Conservation (phyloP, 2,329 filamentous ascomycete genomes). For the Didymellaceae sp. region DNA sequence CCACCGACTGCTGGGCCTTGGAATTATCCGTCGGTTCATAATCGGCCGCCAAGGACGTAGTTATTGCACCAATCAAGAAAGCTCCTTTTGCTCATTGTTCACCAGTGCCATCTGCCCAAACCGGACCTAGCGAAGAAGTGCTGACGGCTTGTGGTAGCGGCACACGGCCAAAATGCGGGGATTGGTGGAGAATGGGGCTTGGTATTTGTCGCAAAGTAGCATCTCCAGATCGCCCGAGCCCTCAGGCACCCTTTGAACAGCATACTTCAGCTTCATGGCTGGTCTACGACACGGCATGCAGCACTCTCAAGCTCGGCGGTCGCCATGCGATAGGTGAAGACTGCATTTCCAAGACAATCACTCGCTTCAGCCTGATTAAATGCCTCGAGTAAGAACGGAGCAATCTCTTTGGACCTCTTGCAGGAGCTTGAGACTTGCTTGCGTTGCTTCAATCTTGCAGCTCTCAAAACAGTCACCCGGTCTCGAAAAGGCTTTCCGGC, state of each 20-base stretch:
- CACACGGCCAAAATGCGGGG: conserved; percentile 20
- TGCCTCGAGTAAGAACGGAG: conserved; percentile 5
- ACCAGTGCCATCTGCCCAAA: conserved; percentile 28
- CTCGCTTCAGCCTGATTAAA: conserved; percentile 6
- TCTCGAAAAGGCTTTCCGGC: neutral
- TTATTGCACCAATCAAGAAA: conserved; percentile 42
- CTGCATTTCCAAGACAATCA: conserved; percentile 13
- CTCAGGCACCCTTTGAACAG: conserved; percentile 17
- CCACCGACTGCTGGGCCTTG: conserved; percentile 32
- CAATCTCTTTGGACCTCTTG: conserved; percentile 6
- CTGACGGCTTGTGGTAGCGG: conserved; percentile 29
- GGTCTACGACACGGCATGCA: conserved; percentile 9
- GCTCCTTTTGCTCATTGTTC: conserved; percentile 9
- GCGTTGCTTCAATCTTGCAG: conserved; percentile 5
- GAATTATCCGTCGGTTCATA: conserved; percentile 40
- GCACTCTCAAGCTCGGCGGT: conserved; percentile 17
- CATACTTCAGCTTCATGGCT: conserved; percentile 16
- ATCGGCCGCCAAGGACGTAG: conserved; percentile 20
- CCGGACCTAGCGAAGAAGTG: conserved; percentile 33
- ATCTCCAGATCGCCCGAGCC: conserved; percentile 10
- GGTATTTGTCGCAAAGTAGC: conserved; percentile 13
- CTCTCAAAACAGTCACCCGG: conserved; percentile 1
- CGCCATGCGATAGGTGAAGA: conserved; percentile 13
- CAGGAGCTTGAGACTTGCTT: conserved; percentile 13
- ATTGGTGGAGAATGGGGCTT: conserved; percentile 41